These are phyloP conservation scores for Camellia sinensis DNA, from an alignment of 148 eudicot genomes.

Conservation along the genomic window DNA sequence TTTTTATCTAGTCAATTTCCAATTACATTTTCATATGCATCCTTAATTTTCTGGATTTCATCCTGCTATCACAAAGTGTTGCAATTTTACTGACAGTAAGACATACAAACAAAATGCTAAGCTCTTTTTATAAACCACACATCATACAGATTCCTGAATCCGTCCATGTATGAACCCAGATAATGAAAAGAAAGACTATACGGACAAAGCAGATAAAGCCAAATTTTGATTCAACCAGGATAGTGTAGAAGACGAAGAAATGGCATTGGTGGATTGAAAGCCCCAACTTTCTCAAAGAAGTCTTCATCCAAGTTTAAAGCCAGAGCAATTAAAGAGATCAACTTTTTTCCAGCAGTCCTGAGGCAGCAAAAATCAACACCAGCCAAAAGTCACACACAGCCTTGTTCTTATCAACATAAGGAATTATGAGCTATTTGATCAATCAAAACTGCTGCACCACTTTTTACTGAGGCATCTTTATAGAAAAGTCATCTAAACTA, in stretches of 20 bases:
- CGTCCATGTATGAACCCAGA: not conserved
- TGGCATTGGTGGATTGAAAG: constrained; percentile 44
- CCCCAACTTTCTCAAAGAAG: constrained; percentile 55
- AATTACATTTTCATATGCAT: not conserved
- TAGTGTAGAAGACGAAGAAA: constrained; percentile 77
- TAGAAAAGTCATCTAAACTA: not conserved
- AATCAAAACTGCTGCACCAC: not conserved
- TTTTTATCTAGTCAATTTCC: not conserved
- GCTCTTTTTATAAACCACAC: not conserved
- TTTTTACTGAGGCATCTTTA: not conserved
- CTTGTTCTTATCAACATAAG: no score
- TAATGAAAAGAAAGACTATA: not conserved
- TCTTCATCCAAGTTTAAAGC: constrained; percentile 63
- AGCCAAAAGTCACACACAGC: no score
- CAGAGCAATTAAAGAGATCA: constrained; percentile 57
- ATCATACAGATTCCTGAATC: not conserved
- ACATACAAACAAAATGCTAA: not conserved
- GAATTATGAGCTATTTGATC: not conserved
- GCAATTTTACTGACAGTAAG: not conserved
- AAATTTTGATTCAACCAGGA: constrained; percentile 46
- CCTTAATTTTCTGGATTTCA: not conserved
- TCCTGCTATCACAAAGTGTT: not conserved
- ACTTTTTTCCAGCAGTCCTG: constrained; percentile 57
- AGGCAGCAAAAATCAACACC: constrained; percentile 22
- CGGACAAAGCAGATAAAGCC: not conserved